Evolutionary conservation across 345 rosid species (phyloP).

Genomic region (Rhodamnia argentea): DNA sequence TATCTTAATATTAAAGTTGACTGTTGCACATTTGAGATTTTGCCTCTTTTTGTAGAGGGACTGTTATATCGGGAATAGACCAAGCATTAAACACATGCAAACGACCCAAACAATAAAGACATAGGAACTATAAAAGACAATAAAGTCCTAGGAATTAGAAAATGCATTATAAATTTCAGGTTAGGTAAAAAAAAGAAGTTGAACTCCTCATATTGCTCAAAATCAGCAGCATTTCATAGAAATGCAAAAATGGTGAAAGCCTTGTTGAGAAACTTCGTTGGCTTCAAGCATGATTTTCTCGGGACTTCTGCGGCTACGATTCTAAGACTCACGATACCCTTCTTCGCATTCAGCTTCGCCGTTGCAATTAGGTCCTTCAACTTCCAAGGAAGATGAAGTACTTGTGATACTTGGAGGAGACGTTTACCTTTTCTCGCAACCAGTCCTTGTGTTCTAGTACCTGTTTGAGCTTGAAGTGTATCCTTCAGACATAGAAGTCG

Average conservation of each 20-base stretch:
- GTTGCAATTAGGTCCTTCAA: conserved; percentile 12
- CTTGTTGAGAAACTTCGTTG: conserved; percentile 9
- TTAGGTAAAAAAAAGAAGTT: too few species aligned
- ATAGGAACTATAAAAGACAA: background rate
- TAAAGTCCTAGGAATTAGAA: background rate
- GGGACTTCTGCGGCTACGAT: conserved; percentile 11
- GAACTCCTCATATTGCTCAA: too few species aligned
- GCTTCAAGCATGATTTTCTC: conserved; percentile 19
- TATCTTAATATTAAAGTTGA: too few species aligned
- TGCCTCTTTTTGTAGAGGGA: too few species aligned
- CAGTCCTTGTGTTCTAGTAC: too few species aligned
- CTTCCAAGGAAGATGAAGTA: conserved; percentile 22
- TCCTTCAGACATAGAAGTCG: background rate
- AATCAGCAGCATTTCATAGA: background rate
- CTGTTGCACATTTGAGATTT: too few species aligned
- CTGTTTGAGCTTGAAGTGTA: too few species aligned
- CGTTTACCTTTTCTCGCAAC: background rate
- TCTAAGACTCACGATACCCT: background rate
- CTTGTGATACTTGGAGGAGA: background rate
- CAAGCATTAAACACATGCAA: too few species aligned
- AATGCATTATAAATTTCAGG: background rate
- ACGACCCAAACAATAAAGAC: too few species aligned
- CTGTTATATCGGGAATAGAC: too few species aligned
- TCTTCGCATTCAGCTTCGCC: conserved; percentile 16
- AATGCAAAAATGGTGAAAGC: background rate